Percentiles rank a stretch among this genome's conserved stretches.
Evolutionary conservation across 352 stramenopile genomes (phyloP).

Genomic region (Aphanomyces cochlioides): DNA sequence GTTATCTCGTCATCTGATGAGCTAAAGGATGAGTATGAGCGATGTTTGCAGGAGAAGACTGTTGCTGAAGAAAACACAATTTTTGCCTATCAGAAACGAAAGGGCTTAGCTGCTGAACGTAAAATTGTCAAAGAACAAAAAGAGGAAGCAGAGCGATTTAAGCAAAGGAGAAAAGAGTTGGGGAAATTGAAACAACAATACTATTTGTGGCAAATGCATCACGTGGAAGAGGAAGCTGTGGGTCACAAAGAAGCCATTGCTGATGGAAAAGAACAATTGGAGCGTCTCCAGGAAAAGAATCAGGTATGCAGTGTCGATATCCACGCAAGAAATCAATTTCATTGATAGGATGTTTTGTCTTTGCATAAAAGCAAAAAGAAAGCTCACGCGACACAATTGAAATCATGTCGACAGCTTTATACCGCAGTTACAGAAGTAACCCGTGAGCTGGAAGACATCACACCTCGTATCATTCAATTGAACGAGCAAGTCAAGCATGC

Average conservation of each 20-base stretch:
- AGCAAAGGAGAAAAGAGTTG: slow-evolving; percentile 61
- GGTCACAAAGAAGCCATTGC: slow-evolving; percentile 76
- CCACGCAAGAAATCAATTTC: not conserved
- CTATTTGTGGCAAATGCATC: slow-evolving; percentile 96
- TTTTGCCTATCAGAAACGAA: slow-evolving; percentile 96
- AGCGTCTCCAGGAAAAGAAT: slow-evolving; percentile 32
- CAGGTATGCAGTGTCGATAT: not conserved
- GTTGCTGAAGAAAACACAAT: slow-evolving; percentile 90
- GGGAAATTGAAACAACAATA: slow-evolving; percentile 65
- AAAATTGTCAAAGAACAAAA: slow-evolving; percentile 94
- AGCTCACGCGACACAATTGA: slow-evolving; percentile 47
- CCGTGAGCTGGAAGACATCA: slow-evolving; percentile 77
- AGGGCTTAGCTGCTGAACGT: slow-evolving; percentile 91
- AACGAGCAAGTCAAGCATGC: slow-evolving; percentile 87
- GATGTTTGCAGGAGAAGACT: slow-evolving; percentile 87
- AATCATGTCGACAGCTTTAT: slow-evolving; percentile 58
- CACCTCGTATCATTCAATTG: slow-evolving; percentile 72
- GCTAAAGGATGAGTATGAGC: slow-evolving; percentile 79
- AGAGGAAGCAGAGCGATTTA: slow-evolving; percentile 86
- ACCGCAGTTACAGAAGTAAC: slow-evolving; percentile 75
- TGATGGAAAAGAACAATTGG: slow-evolving; percentile 47
- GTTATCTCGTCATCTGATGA: slow-evolving; percentile 92
- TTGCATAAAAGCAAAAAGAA: slow-evolving; percentile 75
- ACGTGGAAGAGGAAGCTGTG: slow-evolving; percentile 89
- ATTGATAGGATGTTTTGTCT: slow-evolving; percentile 33